phyloP scores from a whole-genome alignment of 176 grass and related monocot species.

The Phoenix dactylifera region DNA sequence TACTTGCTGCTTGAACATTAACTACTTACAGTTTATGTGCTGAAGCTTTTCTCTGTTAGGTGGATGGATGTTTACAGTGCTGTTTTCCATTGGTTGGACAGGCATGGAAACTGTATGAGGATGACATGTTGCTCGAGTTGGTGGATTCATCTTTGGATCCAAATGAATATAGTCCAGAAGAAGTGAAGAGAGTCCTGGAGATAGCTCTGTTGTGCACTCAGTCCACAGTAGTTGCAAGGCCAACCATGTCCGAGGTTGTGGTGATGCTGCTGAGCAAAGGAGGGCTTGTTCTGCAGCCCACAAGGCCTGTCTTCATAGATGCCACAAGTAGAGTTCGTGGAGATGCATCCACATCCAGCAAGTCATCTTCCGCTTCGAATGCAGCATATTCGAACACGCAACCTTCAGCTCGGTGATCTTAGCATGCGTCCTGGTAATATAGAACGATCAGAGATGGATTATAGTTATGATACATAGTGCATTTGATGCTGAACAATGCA shows the following conservation, averaged over 20 bases:
- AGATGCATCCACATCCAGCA: conserved; percentile 32
- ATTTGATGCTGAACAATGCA: too few species aligned
- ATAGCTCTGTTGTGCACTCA: conserved; percentile 85
- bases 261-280: conserved; percentile 51
- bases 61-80: too few species aligned
- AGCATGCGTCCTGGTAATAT: too few species aligned
- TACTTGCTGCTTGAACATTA: too few species aligned
- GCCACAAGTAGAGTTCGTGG: conserved; percentile 40
- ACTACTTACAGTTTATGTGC: too few species aligned
- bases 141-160: conserved; percentile 49
- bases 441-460: too few species aligned
- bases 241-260: conserved; percentile 68
- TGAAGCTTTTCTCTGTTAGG: too few species aligned
- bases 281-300: conserved; percentile 27
- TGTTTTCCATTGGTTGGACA: conserved; percentile 7
- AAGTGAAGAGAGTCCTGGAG: conserved; percentile 49
- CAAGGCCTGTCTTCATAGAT: conserved; percentile 66
- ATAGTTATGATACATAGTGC: too few species aligned
- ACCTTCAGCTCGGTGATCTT: too few species aligned
- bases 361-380: conserved; percentile 55
- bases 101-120: conserved; percentile 73
- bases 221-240: conserved; percentile 46
- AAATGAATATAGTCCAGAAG: conserved; percentile 38
- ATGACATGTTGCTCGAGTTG: conserved; percentile 34
- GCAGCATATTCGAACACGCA: neutral